Evolutionary conservation across 1,284 basidiomycete genomes (phyloP), one percentile per base, ranked within the genome.

Genomic region (Fomes fomentarius): DNA sequence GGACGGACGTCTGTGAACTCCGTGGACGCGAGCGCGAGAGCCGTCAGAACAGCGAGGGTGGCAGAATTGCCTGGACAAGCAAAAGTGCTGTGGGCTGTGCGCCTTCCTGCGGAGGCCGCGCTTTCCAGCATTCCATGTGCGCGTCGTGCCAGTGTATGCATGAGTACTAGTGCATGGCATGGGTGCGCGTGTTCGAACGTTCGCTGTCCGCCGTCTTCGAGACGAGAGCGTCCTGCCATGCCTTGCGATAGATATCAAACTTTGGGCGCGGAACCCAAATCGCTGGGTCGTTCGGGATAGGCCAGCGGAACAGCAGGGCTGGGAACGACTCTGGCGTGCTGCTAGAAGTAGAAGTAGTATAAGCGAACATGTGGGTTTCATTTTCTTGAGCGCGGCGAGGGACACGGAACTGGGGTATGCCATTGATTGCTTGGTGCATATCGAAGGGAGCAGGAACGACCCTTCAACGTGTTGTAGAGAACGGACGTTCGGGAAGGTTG

Each of bases 291-390:
- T 12, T 30, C 12, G 28, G 7, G 28, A 30, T 30, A 30, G 28
- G 28, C 28, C 39, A 40, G 25, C 24, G 31, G 39, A 42, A 50
- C 46, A 41, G 54, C 47, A 41, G 40, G 42, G 49, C 31, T 35
- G 43, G 34, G 28, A 37, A n/a, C 25, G 26, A 22, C 26, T 17
- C 33, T 56, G 49, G 40, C 39, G 46, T 46, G 12, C 39, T 40
- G 38, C 28, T 22, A 15, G 30, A 34, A 35, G 8, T 33, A 10
- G 40, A 25, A 44, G 41, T n/a, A 12, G n/a, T 15, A 10, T 15
- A 31, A 21, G 21, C 26, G 30, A 21, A 22, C 53, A 56, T 50
- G 57, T n/a, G 50, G 50, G 26, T 50, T 58, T 58, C 35, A 48
- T 48, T 21, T n/a, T 40, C 26, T 33, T 19, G 28, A 15, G 30